Conservation (phyloP, 768 basidiomycete genomes). For the Fomitopsis serialis region DNA sequence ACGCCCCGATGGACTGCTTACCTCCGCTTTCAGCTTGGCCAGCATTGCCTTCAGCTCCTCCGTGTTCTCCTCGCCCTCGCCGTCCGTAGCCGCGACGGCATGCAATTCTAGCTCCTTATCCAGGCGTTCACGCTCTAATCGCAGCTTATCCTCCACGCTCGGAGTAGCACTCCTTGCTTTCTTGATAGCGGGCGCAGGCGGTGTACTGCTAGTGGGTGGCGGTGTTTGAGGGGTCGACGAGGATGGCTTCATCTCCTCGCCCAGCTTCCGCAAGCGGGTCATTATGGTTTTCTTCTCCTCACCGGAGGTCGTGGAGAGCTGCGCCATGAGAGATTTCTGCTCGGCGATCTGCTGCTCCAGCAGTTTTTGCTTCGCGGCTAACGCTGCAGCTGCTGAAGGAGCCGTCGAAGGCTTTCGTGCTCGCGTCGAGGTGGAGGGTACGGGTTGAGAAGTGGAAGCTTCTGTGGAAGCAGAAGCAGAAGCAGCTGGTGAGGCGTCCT, state of each 20-base stretch:
- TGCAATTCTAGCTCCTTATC: conserved; percentile 84
- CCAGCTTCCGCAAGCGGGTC: conserved; percentile 66
- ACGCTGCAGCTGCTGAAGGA: conserved; percentile 35
- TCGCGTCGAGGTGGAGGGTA: conserved; percentile 20
- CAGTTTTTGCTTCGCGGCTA: conserved; percentile 71
- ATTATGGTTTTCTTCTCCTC: conserved; percentile 81
- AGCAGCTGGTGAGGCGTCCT: conserved; percentile 23
- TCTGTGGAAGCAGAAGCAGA: conserved; percentile 17
- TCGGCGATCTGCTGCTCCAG: conserved; percentile 81
- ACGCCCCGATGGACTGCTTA: conserved; percentile 21
- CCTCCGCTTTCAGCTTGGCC: conserved; percentile 76
- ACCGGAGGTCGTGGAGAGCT: conserved; percentile 52
- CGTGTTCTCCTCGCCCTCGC: conserved; percentile 47
- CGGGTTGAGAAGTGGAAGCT: conserved; percentile 15
- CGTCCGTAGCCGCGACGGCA: conserved; percentile 31
- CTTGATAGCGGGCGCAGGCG: conserved; percentile 22
- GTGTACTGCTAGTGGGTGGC: conserved; percentile 21
- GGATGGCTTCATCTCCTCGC: conserved; percentile 67
- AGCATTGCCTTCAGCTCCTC: conserved; percentile 72
- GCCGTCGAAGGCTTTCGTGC: conserved; percentile 33
- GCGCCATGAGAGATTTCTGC: conserved; percentile 81
- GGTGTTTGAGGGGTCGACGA: conserved; percentile 22
- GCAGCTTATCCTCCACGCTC: conserved; percentile 40
- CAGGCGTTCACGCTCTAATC: conserved; percentile 57
- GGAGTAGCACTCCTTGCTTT: conserved; percentile 14